Base-by-base conservation (phyloP, 2,329 filamentous ascomycete genomes). In the Rhynchosporium agropyri region DNA sequence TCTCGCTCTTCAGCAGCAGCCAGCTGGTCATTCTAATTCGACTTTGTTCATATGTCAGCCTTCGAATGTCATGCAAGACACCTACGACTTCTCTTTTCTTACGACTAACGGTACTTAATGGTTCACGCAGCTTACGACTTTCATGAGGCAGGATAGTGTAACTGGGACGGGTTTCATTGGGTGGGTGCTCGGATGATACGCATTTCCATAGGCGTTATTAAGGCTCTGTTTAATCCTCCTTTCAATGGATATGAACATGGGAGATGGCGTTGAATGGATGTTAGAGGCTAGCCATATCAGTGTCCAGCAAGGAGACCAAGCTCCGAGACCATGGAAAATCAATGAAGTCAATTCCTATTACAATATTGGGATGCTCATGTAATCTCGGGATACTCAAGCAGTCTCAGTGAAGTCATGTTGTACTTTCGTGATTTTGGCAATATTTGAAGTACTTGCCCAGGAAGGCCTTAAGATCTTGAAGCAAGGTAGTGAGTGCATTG, bases 111-210 rank as follows among this genome's bases (percentile, higher is more conserved):
- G 57, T 42, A 63, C 62, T 58, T 63, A 61, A 58, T 60, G 43
- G 60, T 28, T 61, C 64, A 61, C 60, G 50, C 29, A 43, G 42
- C 60, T 43, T 59, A 49, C 53, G 63, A 61, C 56, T 4, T 64
- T 63, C 50, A 65, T 63, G 61, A 63, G 57, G 60, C 59, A 64
- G 56, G 64, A 63, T 65, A 60, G 40, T 59, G 26, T 42, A 54
- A 40, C 53, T 20, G 40, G 29, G 56, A 28, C 31, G 46, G 40
- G 40, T 31, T 49, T 33, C 50, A 46, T 55, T 53, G 43, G 45
- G 7, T 46, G 46, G 53, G 53, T 58, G 51, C 61, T 64, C 36
- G 40, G 57, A 42, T 20, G 43, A n/a, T 42, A 29, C 45, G 58
- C 58, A 63, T 61, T 60, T 58, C 20, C 58, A 49, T 46, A 26